phyloP scores from a whole-genome alignment of 2,329 filamentous ascomycete genomes.

The Ramularia endophylla region DNA sequence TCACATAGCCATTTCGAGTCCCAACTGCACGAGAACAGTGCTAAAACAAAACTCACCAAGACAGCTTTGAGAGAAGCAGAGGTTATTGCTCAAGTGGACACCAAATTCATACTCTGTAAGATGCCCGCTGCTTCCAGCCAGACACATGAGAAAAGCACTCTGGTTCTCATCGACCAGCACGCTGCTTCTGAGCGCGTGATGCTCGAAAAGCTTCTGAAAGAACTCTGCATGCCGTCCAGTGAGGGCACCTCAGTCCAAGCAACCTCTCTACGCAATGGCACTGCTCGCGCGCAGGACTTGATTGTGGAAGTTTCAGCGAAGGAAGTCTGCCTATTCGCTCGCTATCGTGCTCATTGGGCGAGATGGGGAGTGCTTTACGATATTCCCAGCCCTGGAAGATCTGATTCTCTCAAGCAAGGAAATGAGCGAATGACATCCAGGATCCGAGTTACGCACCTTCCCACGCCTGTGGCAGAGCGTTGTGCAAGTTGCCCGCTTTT shows the following conservation, averaged over 20 bases:
- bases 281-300: conserved; percentile 46
- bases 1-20: conserved; percentile 4
- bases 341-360: conserved; percentile 52
- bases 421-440: neutral
- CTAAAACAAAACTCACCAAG: conserved; percentile 51
- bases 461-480: conserved; percentile 66
- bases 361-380: conserved; percentile 70
- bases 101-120: conserved; percentile 77
- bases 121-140: conserved; percentile 46
- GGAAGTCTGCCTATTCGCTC: conserved; percentile 56
- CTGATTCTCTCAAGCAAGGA: neutral
- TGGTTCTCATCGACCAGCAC: conserved; percentile 87
- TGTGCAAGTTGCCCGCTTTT: conserved; percentile 67
- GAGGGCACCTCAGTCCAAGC: conserved; percentile 2
- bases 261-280: conserved; percentile 3
- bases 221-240: conserved; percentile 40
- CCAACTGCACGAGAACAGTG: neutral
- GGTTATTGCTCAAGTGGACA: conserved; percentile 77
- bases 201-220: conserved; percentile 65
- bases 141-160: conserved; percentile 27
- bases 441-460: conserved; percentile 51
- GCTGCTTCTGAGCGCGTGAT: conserved; percentile 85
- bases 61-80: conserved; percentile 53
- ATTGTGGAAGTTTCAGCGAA: conserved; percentile 57
- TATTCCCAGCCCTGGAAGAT: neutral